phyloP scores from a whole-genome alignment of 352 stramenopile species.

The Pythium phragmiticola region DNA sequence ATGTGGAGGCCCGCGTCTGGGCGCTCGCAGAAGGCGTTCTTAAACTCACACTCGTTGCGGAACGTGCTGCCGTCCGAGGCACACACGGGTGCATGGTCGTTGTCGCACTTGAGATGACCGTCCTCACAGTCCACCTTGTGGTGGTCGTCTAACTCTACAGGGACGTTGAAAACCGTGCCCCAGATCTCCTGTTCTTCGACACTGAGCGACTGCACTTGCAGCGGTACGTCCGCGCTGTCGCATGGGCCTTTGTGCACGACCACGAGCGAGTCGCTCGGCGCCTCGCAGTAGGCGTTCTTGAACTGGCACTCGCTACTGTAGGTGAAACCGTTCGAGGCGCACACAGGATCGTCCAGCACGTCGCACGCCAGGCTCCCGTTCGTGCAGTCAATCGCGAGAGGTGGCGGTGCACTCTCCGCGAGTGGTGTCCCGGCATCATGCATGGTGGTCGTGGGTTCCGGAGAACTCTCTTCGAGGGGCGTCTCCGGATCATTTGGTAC shows the following conservation, averaged over 20 bases:
- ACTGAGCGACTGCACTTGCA: slow-evolving; percentile 6
- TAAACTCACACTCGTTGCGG: slow-evolving; percentile 51
- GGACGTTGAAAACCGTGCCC: slow-evolving; percentile 32
- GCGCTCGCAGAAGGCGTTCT: slow-evolving; percentile 45
- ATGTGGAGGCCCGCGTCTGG: slow-evolving; percentile 28
- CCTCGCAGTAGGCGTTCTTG: slow-evolving; percentile 42
- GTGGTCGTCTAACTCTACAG: slow-evolving; percentile 15
- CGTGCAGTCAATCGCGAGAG: background rate
- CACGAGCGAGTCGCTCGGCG: slow-evolving; percentile 29
- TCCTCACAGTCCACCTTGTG: background rate
- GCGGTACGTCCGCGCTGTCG: background rate
- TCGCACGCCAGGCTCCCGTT: slow-evolving; percentile 6
- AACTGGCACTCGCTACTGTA: slow-evolving; percentile 59
- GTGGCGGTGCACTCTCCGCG: background rate
- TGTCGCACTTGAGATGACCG: slow-evolving; percentile 26
- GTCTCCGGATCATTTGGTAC: too few relatives aligned
- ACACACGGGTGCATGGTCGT: slow-evolving; percentile 48
- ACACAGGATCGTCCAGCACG: slow-evolving; percentile 32
- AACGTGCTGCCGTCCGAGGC: slow-evolving; percentile 61
- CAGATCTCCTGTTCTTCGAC: slow-evolving; percentile 8
- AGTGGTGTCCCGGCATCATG: background rate
- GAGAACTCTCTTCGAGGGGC: background rate
- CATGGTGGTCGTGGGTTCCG: too few relatives aligned
- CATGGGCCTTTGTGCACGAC: slow-evolving; percentile 11
- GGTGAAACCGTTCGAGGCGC: slow-evolving; percentile 53